These are phyloP conservation scores for Rhodotorula kratochvilovae DNA, from an alignment of 768 basidiomycete species.

Conservation along the genomic window DNA sequence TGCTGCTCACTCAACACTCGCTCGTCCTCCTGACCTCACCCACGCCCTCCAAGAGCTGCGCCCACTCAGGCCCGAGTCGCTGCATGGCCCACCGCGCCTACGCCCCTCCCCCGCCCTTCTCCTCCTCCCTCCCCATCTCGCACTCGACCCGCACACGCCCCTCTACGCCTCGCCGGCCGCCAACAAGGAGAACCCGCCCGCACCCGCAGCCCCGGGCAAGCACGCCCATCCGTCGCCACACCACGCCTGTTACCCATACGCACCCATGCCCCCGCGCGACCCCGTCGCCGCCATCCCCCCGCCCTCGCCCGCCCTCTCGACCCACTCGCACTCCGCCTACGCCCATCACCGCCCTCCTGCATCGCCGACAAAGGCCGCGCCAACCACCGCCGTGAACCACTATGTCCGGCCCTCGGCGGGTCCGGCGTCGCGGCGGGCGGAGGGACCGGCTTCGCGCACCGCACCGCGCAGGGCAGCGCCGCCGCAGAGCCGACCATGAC, in stretches of 20 bases:
- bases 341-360: slow-evolving; percentile 1
- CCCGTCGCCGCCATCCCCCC: neutral
- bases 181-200: slow-evolving; percentile 26
- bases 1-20: neutral
- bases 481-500: slow-evolving; percentile 37
- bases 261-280: neutral
- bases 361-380: slow-evolving; percentile 3
- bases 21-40: neutral
- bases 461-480: neutral
- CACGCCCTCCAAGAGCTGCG: neutral
- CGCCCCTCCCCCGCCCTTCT: neutral
- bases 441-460: neutral
- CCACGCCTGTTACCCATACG: too few species aligned
- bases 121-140: neutral
- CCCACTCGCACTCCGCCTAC: neutral
- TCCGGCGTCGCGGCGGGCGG: neutral
- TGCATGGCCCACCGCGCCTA: neutral
- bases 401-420: slow-evolving; percentile 12
- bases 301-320: neutral
- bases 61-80: neutral
- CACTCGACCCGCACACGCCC: neutral
- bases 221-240: too few species aligned
- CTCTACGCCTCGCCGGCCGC: neutral
- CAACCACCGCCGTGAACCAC: slow-evolving; percentile 15
- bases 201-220: neutral